Conservation (phyloP, 164 flowering plant genomes). For the Euptelea pleiosperma region DNA sequence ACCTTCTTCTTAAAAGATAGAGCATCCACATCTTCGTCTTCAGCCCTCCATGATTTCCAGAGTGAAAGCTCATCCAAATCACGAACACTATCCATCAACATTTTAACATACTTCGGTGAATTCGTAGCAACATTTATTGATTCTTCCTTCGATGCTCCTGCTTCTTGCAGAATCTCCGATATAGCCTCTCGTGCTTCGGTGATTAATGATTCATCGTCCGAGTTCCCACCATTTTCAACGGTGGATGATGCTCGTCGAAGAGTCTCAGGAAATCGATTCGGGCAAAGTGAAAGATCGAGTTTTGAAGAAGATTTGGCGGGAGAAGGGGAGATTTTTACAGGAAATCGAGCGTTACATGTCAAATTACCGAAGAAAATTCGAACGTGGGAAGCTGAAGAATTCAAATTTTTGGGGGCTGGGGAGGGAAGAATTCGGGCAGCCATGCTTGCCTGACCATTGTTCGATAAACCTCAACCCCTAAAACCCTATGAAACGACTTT, state of each 20-base stretch:
- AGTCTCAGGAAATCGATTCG: background rate
- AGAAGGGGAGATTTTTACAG: background rate
- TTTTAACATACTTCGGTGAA: constrained; percentile 54
- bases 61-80: constrained; percentile 67
- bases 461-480: background rate
- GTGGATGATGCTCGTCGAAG: constrained; percentile 1
- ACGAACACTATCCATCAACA: constrained; percentile 57
- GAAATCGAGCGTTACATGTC: background rate
- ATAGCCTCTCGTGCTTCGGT: constrained; percentile 45
- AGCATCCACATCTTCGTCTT: constrained; percentile 12
- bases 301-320: constrained; percentile 14
- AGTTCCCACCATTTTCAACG: constrained; percentile 2
- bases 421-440: constrained; percentile 5
- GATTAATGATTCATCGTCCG: constrained; percentile 5
- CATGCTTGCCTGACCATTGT: constrained; percentile 1
- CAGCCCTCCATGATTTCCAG: constrained; percentile 41
- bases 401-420: constrained; percentile 14
- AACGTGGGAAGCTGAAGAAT: background rate
- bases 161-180: constrained; percentile 38
- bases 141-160: constrained; percentile 43
- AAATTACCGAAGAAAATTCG: constrained; percentile 1
- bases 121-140: constrained; percentile 38
- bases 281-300: background rate
- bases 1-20: constrained; percentile 51
- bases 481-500: no score